Base-by-base conservation (phyloP, 495 filamentous ascomycete species). In the Penicillium taxi region DNA sequence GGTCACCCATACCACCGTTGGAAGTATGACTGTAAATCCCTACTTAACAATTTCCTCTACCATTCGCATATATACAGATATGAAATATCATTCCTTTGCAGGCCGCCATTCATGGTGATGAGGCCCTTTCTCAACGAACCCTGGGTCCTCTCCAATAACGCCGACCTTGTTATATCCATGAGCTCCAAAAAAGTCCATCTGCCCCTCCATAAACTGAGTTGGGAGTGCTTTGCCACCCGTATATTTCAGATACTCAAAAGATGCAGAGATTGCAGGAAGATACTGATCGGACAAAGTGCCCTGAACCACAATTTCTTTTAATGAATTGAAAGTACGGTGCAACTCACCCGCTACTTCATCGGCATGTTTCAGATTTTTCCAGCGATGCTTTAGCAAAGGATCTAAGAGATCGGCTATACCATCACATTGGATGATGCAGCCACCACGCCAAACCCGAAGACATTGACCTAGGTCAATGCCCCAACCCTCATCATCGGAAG, bases 101-200 rank as follows among this genome's bases (percentile, higher is more conserved):
- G 38, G 34, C 35, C 52, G 38, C 64, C 64, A 69, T 42, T 65
- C 64, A 23, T 65, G 67, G 42, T 67, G 63, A 47, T 64, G 63
- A 27, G 59, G 45, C 0, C 64, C 64, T 35, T 66, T 69, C 24
- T 45, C 45, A 11, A 61, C 58, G 0, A 51, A 57, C 4, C 63
- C 64, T 12, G 63, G 63, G 42, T 67, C 64, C 26, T 66, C 64
- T n/a, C 61, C 61, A 0, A 50, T 42, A 39, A 67, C 46, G 8
- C 59, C 56, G 0, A 59, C 58, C 38, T 63, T 63, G 47, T 86
- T 80, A 47, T 74, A 86, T 51, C 69, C 71, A 52, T 84, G 80
- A 7, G 70, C 69, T n/a, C 81, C 82, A 42, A 87, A 86, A 42
- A 76, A 85, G 52, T 86, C 80, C 65, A 86, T 64, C 57, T 87